Conservation (phyloP, 306 rosid species). For the Fagus sylvatica region DNA sequence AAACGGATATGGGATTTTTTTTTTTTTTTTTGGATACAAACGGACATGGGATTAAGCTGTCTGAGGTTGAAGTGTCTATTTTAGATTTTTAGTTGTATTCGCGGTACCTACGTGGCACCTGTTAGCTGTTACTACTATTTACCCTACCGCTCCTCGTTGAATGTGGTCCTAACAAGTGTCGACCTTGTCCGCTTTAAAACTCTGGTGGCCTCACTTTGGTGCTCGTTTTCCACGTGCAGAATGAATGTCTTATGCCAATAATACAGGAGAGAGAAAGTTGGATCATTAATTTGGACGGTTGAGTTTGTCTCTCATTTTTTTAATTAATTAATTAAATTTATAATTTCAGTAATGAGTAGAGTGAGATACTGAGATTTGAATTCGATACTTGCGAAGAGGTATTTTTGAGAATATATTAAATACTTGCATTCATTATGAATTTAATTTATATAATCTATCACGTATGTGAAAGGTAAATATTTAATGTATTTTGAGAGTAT, state of each 20-base stretch:
- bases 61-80: slow-evolving; percentile 37
- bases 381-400: too few species aligned
- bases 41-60: background rate
- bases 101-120: slow-evolving; percentile 37
- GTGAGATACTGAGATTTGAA: too few species aligned
- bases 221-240: slow-evolving; percentile 60
- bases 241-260: background rate
- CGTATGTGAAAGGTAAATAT: too few species aligned
- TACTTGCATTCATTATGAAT: too few species aligned
- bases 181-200: slow-evolving; percentile 22
- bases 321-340: too few species aligned
- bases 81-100: too few species aligned
- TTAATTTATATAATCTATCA: too few species aligned
- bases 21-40: background rate
- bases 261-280: slow-evolving; percentile 1
- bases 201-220: background rate
- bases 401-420: too few species aligned
- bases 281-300: slow-evolving; percentile 4
- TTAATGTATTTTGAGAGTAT: too few species aligned
- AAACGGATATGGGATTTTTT: background rate
- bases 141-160: too few species aligned
- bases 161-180: slow-evolving; percentile 39
- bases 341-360: too few species aligned
- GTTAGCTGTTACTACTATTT: background rate
- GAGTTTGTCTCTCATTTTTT: background rate